Base-by-base conservation (phyloP, 2,329 filamentous ascomycete species). In the Neofusicoccum parvum region DNA sequence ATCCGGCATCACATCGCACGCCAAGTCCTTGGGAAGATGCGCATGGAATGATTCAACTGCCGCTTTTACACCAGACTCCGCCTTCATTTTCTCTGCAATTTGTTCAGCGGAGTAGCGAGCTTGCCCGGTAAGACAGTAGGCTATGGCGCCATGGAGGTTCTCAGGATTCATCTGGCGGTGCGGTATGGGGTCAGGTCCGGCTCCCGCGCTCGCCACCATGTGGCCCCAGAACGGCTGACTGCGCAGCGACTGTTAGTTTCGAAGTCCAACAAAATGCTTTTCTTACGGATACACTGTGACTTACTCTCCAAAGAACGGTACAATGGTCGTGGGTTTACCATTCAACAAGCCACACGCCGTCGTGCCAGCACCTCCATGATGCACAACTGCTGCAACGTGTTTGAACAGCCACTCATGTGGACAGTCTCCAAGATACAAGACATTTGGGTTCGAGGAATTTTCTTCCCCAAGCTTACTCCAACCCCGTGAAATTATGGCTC, bases 1-100 rank as follows among this genome's bases (percentile, higher is more conserved):
- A 59, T 84, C 85, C 0, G 91, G 91, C 32, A 87, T 84, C 23
- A 96, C 72, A 6, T 86, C 84, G 74, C 92, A 96, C n/a, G 81
- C 75, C 59, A 90, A 80, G 12, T 54, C 49, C 11, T 53, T 50
- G 7, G 62, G 62, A 0, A 96, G 79, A 64, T 76, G 74, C 11
- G 74, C 77, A 69, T 85, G 80, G 65, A 85, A 85, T 1, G 76
- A 80, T 43, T 78, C 72, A 1, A 79, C 82, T 1, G 81, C 82
- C 2, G 72, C 68, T 14, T 78, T 67, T 10, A 77, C 77, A 1
- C 82, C 82, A 1, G 72, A 72, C 67, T 85, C 83, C 3, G 65
- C 63, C 10, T 74, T 73, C 72, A 85, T 83, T 37, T 74, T 79
- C 34, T 71, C 56, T 0, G 79, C 74, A 14, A 85, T 73, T 1